Evolutionary conservation across 768 basidiomycete genomes (phyloP).

Genomic region (Trametes gibbosa): DNA sequence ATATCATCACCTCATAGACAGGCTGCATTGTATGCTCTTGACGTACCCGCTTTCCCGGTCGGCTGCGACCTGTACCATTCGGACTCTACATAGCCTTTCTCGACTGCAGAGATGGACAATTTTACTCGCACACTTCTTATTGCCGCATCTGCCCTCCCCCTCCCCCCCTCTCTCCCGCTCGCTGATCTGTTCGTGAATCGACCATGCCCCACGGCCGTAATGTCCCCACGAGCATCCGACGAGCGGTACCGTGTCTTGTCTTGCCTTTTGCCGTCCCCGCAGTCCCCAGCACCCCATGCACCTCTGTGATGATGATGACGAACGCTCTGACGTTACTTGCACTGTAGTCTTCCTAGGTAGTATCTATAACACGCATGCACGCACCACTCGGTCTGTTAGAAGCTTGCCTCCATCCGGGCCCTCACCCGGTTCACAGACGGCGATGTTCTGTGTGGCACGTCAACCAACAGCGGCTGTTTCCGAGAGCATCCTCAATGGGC

Average conservation of each 20-base stretch:
- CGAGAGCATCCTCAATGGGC: too few relatives aligned
- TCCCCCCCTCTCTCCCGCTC: not conserved
- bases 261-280: not conserved
- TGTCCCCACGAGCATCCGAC: not conserved
- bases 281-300: not conserved
- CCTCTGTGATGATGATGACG: conserved; percentile 1
- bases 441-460: too few relatives aligned
- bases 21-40: conserved; percentile 20
- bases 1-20: conserved; percentile 14
- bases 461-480: too few relatives aligned
- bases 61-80: conserved; percentile 18
- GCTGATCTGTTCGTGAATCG: too few relatives aligned
- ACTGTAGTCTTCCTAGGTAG: not conserved
- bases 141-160: not conserved
- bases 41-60: not conserved
- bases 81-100: conserved; percentile 21
- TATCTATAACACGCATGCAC: not conserved
- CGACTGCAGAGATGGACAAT: conserved; percentile 23
- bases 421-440: too few relatives aligned
- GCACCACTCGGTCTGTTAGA: too few relatives aligned
- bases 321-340: conserved; percentile 2
- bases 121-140: conserved; percentile 1
- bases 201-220: not conserved
- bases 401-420: too few relatives aligned
- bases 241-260: too few relatives aligned